Evolutionary conservation across 1,139 yeast species (phyloP).

Genomic region (Magnusiomyces tetraspermus): DNA sequence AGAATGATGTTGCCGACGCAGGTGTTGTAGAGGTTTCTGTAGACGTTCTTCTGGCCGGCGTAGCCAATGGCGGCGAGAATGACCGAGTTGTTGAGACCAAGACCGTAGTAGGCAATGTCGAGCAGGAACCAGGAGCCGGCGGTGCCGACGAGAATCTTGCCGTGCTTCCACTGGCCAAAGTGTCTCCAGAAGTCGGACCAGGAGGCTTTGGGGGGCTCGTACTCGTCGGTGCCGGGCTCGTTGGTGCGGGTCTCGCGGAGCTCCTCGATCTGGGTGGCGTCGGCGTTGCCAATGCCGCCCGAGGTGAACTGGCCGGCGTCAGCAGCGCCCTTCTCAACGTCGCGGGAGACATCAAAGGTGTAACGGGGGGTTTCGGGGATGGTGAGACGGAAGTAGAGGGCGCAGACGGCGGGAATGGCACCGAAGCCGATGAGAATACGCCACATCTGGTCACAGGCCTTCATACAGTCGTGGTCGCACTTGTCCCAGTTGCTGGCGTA

Average conservation of each 20-base stretch:
- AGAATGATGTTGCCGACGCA: constrained; percentile 46
- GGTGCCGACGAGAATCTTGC: constrained; percentile 80
- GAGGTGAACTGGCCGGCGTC: constrained; percentile 42
- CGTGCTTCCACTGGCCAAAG: constrained; percentile 78
- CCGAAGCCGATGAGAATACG: constrained; percentile 82
- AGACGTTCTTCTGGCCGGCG: constrained; percentile 58
- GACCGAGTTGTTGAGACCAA: constrained; percentile 71
- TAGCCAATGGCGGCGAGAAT: constrained; percentile 82
- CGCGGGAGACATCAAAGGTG: constrained; percentile 60
- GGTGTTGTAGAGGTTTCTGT: constrained; percentile 54
- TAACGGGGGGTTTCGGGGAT: constrained; percentile 93
- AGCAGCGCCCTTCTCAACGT: constrained; percentile 57
- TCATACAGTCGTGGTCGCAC: constrained; percentile 47
- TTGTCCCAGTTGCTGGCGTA: constrained; percentile 63
- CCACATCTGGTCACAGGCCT: constrained; percentile 90
- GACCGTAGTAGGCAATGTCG: constrained; percentile 91
- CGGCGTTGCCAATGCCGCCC: constrained; percentile 40
- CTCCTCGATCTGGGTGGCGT: constrained; percentile 32
- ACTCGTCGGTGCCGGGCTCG: constrained; percentile 29
- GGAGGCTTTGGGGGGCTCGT: constrained; percentile 41
- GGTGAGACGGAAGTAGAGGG: constrained; percentile 81
- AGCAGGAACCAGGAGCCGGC: constrained; percentile 95
- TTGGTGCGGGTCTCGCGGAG: constrained; percentile 6
- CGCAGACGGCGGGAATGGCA: constrained; percentile 75
- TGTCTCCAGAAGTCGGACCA: constrained; percentile 40